phyloP scores from a whole-genome alignment of 2,329 filamentous ascomycete species.

The Trichoderma citrinoviride region DNA sequence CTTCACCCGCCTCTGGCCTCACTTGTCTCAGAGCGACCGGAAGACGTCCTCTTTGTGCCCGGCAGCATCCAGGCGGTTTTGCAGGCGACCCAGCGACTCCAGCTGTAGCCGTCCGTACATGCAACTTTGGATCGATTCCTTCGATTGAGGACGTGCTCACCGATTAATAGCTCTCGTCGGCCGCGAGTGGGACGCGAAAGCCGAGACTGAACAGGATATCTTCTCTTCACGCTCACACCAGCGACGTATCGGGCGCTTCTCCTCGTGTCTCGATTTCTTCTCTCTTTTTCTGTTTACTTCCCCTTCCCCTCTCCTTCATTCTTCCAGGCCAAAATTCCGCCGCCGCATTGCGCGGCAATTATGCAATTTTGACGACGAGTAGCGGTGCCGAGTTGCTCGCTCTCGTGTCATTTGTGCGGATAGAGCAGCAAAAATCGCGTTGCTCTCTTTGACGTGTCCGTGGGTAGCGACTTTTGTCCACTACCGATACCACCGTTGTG shows the following conservation, averaged over 20 bases:
- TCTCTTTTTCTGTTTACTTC: not conserved
- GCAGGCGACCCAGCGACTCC: constrained; percentile 9
- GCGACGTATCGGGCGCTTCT: not conserved
- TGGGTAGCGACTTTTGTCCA: not conserved
- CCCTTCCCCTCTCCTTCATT: not conserved
- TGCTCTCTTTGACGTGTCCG: not conserved
- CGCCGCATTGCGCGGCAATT: constrained; percentile 17
- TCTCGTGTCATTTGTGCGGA: not conserved
- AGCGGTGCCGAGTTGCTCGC: constrained; percentile 1
- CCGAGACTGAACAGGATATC: not conserved
- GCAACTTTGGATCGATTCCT: not conserved
- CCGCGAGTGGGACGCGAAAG: constrained; percentile 8
- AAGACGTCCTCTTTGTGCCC: not conserved
- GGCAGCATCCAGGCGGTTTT: constrained; percentile 16
- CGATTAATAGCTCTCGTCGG: not conserved
- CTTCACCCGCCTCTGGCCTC: constrained; percentile 13
- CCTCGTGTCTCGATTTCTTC: not conserved
- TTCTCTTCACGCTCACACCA: not conserved
- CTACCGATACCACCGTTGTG: not conserved
- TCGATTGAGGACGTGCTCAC: not conserved
- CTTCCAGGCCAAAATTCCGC: no score
- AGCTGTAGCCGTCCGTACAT: constrained; percentile 9
- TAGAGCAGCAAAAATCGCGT: constrained; percentile 4
- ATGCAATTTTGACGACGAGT: constrained; percentile 15
- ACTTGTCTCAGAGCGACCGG: constrained; percentile 1